Evolutionary conservation across 75 land plant genomes (phyloP).

Genomic region (Cupressus sempervirens): DNA sequence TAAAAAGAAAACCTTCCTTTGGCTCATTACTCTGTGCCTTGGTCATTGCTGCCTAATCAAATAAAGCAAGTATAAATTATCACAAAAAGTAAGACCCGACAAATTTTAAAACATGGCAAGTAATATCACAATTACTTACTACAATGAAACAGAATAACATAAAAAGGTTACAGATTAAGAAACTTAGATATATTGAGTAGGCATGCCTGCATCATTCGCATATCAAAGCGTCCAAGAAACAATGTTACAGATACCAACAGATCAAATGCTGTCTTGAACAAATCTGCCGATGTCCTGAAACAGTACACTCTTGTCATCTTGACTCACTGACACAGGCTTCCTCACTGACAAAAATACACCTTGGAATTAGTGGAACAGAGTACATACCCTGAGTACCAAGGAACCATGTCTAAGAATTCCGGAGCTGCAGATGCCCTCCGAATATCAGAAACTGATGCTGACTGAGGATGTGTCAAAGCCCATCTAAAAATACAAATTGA

Average conservation of each 20-base stretch:
- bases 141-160: conserved; percentile 2
- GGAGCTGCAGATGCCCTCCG: conserved; percentile 67
- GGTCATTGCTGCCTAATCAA: conserved; percentile 81
- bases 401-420: conserved; percentile 97
- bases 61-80: background rate
- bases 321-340: background rate
- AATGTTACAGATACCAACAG: conserved; percentile 92
- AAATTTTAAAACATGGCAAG: background rate
- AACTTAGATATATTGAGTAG: background rate
- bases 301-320: background rate
- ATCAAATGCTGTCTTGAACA: conserved; percentile 98
- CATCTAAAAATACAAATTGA: conserved; percentile 46
- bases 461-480: conserved; percentile 93
- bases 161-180: background rate
- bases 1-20: conserved; percentile 66
- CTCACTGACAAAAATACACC: background rate
- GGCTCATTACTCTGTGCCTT: conserved; percentile 48
- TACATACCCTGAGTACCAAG: conserved; percentile 99
- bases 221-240: conserved; percentile 98
- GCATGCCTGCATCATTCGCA: conserved; percentile 98
- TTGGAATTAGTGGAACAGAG: background rate
- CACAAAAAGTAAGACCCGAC: background rate
- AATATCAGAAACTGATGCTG: conserved; percentile 60
- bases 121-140: background rate
- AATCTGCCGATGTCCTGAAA: conserved; percentile 97